Conservation (phyloP, 305 asterid genomes). For the Fraxinus sp. region DNA sequence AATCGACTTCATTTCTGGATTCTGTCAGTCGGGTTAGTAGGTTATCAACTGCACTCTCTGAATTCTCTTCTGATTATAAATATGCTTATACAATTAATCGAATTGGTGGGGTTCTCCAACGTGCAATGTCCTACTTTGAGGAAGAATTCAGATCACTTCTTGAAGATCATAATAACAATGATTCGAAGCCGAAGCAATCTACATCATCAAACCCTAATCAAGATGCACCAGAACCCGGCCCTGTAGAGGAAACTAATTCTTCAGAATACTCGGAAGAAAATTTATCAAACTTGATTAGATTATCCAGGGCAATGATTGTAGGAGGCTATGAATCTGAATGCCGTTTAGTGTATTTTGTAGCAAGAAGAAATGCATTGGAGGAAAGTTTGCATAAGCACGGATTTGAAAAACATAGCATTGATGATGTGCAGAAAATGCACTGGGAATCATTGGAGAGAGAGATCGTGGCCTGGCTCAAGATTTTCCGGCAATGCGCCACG, state of each 20-base stretch:
- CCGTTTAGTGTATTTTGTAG: constrained; percentile 50
- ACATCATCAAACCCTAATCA: constrained; percentile 12
- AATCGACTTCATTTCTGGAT: constrained; percentile 48
- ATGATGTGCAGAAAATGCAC: constrained; percentile 73
- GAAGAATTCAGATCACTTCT: constrained; percentile 64
- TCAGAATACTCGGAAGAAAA: constrained; percentile 52
- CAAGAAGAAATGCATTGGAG: constrained; percentile 63
- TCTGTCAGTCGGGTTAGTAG: constrained; percentile 44
- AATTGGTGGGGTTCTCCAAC: constrained; percentile 59
- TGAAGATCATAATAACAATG: constrained; percentile 37
- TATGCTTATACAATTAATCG: constrained; percentile 62
- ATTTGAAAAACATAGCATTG: constrained; percentile 65
- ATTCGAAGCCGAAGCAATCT: constrained; percentile 14
- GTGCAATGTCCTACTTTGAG: constrained; percentile 69
- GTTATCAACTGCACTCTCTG: constrained; percentile 35
- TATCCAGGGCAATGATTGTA: constrained; percentile 50
- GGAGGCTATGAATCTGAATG: constrained; percentile 79
- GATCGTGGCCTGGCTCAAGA: constrained; percentile 57
- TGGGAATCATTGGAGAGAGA: constrained; percentile 81
- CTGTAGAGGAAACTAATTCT: constrained; percentile 26
- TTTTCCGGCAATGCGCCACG: constrained; percentile 46
- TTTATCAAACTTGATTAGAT: constrained; percentile 32
- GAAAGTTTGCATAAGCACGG: constrained; percentile 55
- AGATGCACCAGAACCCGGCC: constrained; percentile 28
- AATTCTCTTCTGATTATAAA: constrained; percentile 51